Conservation (phyloP, 2,329 filamentous ascomycete species). For the Didymella exigua region DNA sequence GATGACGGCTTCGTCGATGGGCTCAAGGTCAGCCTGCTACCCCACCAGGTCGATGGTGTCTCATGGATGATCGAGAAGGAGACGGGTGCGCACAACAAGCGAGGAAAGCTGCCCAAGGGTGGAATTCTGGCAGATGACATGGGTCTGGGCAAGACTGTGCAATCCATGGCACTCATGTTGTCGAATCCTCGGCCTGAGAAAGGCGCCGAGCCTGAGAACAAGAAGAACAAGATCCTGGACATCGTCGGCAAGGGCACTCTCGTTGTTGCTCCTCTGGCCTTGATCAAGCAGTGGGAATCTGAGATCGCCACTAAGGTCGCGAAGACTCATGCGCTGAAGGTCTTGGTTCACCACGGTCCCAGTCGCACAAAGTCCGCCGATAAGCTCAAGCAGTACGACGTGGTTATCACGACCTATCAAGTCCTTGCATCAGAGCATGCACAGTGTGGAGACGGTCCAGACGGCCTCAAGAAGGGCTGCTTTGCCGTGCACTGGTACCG, state of each 20-base stretch:
- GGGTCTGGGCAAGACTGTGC: constrained; percentile 95
- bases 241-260: constrained; percentile 79
- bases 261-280: constrained; percentile 87
- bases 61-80: constrained; percentile 96
- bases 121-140: constrained; percentile 97
- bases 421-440: constrained; percentile 91
- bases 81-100: constrained; percentile 81
- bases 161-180: constrained; percentile 87
- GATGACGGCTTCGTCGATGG: constrained; percentile 74
- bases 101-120: constrained; percentile 79
- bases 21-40: constrained; percentile 83
- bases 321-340: constrained; percentile 71
- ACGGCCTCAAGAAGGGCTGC: constrained; percentile 75
- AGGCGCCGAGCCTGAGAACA: constrained; percentile 53
- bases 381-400: constrained; percentile 83
- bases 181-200: constrained; percentile 72
- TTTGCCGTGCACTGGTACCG: constrained; percentile 96
- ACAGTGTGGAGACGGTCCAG: constrained; percentile 65
- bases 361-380: constrained; percentile 78
- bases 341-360: constrained; percentile 90
- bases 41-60: constrained; percentile 92
- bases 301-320: constrained; percentile 86
- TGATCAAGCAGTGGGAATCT: constrained; percentile 96
- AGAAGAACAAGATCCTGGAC: constrained; percentile 70
- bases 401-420: constrained; percentile 97